Conservation (phyloP, 2,329 filamentous ascomycete genomes). For the Allantophomopsis cytisporea region DNA sequence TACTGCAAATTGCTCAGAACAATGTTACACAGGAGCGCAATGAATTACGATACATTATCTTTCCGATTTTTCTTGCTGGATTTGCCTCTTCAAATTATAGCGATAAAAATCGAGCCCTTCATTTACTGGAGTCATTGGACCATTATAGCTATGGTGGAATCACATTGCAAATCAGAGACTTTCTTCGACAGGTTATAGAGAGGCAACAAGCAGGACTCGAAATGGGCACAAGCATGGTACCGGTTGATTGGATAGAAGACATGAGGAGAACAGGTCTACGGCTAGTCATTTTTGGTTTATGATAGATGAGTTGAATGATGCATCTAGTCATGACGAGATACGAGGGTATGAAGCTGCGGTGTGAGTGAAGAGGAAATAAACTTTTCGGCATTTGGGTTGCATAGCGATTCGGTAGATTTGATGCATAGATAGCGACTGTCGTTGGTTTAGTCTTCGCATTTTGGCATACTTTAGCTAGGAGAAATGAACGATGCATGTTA, state of each 20-base stretch:
- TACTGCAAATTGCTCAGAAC: slow-evolving; percentile 27
- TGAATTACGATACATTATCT: slow-evolving; percentile 30
- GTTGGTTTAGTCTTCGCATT: no score
- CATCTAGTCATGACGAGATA: slow-evolving; percentile 8
- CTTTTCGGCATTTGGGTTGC: no score
- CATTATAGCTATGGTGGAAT: slow-evolving; percentile 32
- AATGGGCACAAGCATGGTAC: slow-evolving; percentile 23
- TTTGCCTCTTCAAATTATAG: slow-evolving; percentile 23
- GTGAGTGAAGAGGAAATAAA: no score
- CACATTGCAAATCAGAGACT: slow-evolving; percentile 25
- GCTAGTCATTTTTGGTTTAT: slow-evolving; percentile 37
- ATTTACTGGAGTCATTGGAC: slow-evolving; percentile 33
- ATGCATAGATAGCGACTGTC: no score
- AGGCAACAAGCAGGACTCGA: slow-evolving; percentile 26
- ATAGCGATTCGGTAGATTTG: no score
- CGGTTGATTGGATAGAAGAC: slow-evolving; percentile 35
- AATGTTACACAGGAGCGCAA: slow-evolving; percentile 23
- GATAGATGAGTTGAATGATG: slow-evolving; percentile 6
- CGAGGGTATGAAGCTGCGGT: no score
- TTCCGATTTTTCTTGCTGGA: slow-evolving; percentile 40
- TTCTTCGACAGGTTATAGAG: slow-evolving; percentile 32
- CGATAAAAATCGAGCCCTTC: slow-evolving; percentile 30
- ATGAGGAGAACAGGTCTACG: slow-evolving; percentile 28
- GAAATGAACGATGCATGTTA: no score
- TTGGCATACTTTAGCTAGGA: no score